phyloP scores from a whole-genome alignment of 208 protist genomes.

The Hexamita inflata region DNA sequence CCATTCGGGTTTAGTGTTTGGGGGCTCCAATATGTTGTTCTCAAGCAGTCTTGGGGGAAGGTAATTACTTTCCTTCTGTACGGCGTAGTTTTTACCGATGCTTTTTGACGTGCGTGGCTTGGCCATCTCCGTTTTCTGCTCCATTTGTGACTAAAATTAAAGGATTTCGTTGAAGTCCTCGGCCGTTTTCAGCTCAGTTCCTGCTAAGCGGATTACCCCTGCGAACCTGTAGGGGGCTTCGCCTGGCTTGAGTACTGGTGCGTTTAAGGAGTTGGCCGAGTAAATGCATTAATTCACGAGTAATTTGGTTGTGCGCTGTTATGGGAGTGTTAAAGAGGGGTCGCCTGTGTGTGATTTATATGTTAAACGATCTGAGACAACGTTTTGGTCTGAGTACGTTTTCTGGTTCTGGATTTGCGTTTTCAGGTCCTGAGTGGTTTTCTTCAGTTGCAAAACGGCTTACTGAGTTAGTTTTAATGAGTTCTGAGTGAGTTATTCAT shows the following conservation, averaged over 20 bases:
- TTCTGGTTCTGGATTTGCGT: background rate
- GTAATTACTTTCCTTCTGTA: too few species aligned
- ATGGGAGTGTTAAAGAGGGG: background rate
- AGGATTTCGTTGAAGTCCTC: constrained; percentile 20
- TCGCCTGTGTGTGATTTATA: background rate
- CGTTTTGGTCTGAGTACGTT: background rate
- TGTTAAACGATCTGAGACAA: background rate
- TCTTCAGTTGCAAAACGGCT: background rate
- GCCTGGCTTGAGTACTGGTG: constrained; percentile 2
- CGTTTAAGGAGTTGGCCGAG: constrained; percentile 7
- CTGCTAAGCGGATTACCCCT: constrained; percentile 15
- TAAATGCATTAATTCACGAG: background rate
- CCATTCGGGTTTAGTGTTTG: too few species aligned
- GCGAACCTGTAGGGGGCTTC: constrained; percentile 19
- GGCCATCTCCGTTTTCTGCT: too few species aligned
- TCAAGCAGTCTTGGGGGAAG: too few species aligned
- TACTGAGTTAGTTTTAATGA: background rate
- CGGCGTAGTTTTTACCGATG: too few species aligned
- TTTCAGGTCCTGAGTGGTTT: background rate
- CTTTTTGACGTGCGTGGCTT: too few species aligned
- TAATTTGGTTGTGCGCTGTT: background rate
- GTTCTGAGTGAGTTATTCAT: background rate
- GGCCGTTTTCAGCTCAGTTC: background rate
- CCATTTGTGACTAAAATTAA: background rate
- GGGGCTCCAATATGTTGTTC: too few species aligned